Evolutionary conservation across 768 basidiomycete genomes (phyloP).

Genomic region (Lactarius evosmus): DNA sequence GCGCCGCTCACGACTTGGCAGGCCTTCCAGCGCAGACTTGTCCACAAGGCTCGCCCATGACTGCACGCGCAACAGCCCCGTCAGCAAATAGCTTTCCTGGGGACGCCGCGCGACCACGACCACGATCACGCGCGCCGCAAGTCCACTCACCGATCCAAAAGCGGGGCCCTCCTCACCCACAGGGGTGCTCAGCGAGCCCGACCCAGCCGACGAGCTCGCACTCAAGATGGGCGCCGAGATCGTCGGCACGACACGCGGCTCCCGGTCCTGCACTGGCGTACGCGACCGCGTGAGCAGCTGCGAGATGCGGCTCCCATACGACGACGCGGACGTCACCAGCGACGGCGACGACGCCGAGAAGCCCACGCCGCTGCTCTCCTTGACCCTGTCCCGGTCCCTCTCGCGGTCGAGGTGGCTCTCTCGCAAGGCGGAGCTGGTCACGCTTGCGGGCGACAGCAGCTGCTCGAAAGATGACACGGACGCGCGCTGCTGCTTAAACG

Average conservation of each 20-base stretch:
- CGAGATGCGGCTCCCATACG: constrained; percentile 33
- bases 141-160: constrained; percentile 57
- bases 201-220: constrained; percentile 42
- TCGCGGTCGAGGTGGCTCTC: constrained; percentile 30
- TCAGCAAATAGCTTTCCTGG: not conserved
- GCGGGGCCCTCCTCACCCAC: constrained; percentile 52
- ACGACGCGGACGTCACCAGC: not conserved
- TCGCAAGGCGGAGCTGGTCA: not conserved
- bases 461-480: constrained; percentile 64
- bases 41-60: constrained; percentile 95
- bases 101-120: no score
- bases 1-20: constrained; percentile 73
- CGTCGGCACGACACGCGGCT: constrained; percentile 43
- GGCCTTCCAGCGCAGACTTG: constrained; percentile 73
- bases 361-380: constrained; percentile 24
- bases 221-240: constrained; percentile 69
- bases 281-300: constrained; percentile 61
- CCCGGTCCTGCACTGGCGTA: constrained; percentile 50
- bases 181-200: constrained; percentile 27
- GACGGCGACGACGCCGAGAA: not conserved
- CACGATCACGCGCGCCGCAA: constrained; percentile 27
- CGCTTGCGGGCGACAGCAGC: constrained; percentile 10
- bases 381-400: constrained; percentile 38
- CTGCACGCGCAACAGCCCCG: constrained; percentile 35
- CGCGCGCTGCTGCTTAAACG: constrained; percentile 63